Percentiles rank a stretch among this genome's conserved stretches.
Conservation (phyloP, 2,329 filamentous ascomycete genomes). For the Talaromyces verruculosus region DNA sequence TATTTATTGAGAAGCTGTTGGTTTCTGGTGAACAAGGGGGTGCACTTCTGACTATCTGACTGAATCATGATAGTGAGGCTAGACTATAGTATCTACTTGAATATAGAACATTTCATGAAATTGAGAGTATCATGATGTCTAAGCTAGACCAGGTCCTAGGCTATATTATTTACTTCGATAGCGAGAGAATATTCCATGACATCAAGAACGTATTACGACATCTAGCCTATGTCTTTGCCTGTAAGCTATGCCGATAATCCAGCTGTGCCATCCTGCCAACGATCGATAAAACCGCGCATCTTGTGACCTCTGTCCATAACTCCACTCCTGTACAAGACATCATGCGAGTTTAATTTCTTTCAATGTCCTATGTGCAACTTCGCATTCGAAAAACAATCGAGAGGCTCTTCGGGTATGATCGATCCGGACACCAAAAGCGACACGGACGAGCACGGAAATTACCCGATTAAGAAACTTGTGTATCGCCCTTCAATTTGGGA, state of each 20-base stretch:
- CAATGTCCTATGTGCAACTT: not conserved
- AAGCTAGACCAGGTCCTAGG: not conserved
- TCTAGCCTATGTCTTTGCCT: no score
- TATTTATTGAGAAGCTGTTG: slow-evolving; percentile 21
- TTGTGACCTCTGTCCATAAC: not conserved
- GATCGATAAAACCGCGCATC: not conserved
- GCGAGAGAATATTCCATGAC: not conserved
- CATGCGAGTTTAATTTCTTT: not conserved
- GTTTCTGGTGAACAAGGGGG: not conserved
- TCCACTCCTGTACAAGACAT: not conserved
- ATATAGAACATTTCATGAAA: not conserved
- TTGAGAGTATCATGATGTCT: no score
- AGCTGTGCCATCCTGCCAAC: not conserved
- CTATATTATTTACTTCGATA: not conserved
- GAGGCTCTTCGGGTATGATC: not conserved
- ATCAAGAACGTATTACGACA: not conserved
- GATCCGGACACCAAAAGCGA: not conserved
- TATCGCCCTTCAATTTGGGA: not conserved
- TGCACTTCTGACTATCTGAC: not conserved
- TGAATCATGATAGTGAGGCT: not conserved
- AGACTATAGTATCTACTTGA: not conserved
- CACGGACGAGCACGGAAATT: not conserved
- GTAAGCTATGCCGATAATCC: no score
- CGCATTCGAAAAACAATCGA: not conserved
- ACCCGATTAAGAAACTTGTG: not conserved